phyloP scores from a whole-genome alignment of 208 protist genomes.

The Wallacemonas collosoma region DNA sequence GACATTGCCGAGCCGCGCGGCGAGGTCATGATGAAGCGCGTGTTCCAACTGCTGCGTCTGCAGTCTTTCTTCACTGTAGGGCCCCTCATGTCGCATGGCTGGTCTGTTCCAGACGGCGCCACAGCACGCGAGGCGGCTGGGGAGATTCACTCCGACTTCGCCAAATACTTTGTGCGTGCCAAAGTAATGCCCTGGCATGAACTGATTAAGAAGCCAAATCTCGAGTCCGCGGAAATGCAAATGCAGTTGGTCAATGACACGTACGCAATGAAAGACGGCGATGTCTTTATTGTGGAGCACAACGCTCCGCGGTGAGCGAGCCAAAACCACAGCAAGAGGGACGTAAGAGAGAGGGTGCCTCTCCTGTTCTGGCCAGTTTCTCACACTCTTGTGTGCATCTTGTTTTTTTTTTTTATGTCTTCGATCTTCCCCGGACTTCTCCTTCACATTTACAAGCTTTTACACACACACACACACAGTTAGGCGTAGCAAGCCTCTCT shows the following conservation, averaged over 20 bases:
- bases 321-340: background rate
- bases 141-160: conserved; percentile 89
- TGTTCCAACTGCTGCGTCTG: conserved; percentile 59
- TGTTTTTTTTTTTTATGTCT: no score
- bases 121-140: conserved; percentile 71
- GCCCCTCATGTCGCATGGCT: conserved; percentile 81
- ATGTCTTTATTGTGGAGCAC: conserved; percentile 87
- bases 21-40: conserved; percentile 63
- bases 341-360: no score
- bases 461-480: background rate
- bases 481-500: background rate
- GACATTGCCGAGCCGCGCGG: conserved; percentile 67
- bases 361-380: no score
- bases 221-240: conserved; percentile 77
- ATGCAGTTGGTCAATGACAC: conserved; percentile 62
- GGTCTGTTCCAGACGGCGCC: conserved; percentile 50
- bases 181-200: conserved; percentile 70
- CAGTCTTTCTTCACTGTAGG: conserved; percentile 91
- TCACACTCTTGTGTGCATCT: background rate
- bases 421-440: background rate
- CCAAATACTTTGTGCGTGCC: conserved; percentile 67
- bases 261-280: conserved; percentile 83
- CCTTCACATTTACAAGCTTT: conserved; percentile 16
- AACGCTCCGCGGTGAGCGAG: conserved; percentile 27
- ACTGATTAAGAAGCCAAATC: conserved; percentile 55